A percentile compares a stretch with the other conserved stretches of the same genome.
These are phyloP conservation scores for Mycena pura DNA, from an alignment of 768 basidiomycete species.

Conservation along the genomic window DNA sequence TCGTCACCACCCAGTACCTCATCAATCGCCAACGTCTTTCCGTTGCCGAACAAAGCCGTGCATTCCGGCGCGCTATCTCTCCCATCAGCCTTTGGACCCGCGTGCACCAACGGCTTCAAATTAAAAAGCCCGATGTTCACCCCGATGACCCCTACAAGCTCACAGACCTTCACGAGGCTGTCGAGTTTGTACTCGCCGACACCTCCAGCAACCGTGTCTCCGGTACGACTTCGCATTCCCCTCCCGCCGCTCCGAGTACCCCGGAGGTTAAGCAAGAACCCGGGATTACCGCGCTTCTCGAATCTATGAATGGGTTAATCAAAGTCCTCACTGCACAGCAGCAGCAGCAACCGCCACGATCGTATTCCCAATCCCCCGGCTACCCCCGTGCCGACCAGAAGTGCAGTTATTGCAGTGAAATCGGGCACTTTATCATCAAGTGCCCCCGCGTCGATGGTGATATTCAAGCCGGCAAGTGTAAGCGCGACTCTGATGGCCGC, in stretches of 20 bases:
- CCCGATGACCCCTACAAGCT: conserved; percentile 34
- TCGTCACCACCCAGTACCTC: too few relatives aligned
- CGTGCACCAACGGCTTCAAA: too few relatives aligned
- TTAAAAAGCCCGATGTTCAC: conserved; percentile 27
- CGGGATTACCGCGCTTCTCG: neutral
- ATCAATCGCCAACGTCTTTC: too few relatives aligned
- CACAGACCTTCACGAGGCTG: conserved; percentile 26
- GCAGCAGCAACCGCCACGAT: neutral
- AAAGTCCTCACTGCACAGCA: conserved; percentile 9
- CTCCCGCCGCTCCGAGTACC: neutral
- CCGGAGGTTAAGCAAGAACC: conserved; percentile 7
- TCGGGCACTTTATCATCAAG: conserved; percentile 28
- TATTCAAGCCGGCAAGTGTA: conserved; percentile 9
- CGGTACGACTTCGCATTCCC: neutral
- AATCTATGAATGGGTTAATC: conserved; percentile 7
- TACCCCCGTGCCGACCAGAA: neutral
- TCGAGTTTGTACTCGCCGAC: conserved; percentile 25
- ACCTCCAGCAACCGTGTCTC: neutral
- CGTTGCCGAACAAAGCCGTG: too few relatives aligned
- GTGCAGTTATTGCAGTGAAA: conserved; percentile 30
- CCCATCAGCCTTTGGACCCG: too few relatives aligned
- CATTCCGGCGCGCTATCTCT: too few relatives aligned
- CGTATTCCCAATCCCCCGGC: neutral
- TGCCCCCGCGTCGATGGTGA: conserved; percentile 17
- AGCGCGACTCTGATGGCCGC: conserved; percentile 29